phyloP scores from a whole-genome alignment of 2,329 filamentous ascomycete species.

The Aureobasidium sp. region DNA sequence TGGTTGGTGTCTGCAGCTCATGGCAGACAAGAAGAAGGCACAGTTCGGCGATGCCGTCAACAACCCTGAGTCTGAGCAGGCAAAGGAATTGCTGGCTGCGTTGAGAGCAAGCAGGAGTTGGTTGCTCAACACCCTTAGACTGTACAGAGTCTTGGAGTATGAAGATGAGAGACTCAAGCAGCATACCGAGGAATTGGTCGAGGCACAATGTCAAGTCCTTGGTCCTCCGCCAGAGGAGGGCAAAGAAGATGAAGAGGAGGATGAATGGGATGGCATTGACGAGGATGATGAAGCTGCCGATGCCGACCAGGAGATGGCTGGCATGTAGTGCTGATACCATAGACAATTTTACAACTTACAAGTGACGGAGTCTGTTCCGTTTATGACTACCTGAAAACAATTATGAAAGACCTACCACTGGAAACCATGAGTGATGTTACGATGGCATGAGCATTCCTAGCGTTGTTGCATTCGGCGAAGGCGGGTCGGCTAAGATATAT shows the following conservation, averaged over 20 bases:
- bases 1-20: constrained; percentile 82
- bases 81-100: constrained; percentile 33
- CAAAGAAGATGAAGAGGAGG: constrained; percentile 36
- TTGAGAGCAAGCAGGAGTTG: constrained; percentile 74
- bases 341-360: not conserved
- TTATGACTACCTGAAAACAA: not conserved
- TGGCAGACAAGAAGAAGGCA: constrained; percentile 60
- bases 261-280: constrained; percentile 30
- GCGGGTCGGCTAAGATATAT: too few species aligned
- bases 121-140: constrained; percentile 70
- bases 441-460: not conserved
- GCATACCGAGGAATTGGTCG: constrained; percentile 65
- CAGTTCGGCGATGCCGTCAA: constrained; percentile 23
- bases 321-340: constrained; percentile 13
- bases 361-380: not conserved
- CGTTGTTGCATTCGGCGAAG: too few species aligned
- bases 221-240: constrained; percentile 37
- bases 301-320: constrained; percentile 28
- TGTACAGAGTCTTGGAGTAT: constrained; percentile 75
- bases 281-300: constrained; percentile 30
- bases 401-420: not conserved
- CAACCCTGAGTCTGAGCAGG: constrained; percentile 19
- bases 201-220: constrained; percentile 37
- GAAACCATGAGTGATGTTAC: not conserved
- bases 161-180: constrained; percentile 73